Evolutionary conservation across 139 green algal species (phyloP), one percentile per base, ranked within the genome.

Genomic region (Diplosphaera chodatii): DNA sequence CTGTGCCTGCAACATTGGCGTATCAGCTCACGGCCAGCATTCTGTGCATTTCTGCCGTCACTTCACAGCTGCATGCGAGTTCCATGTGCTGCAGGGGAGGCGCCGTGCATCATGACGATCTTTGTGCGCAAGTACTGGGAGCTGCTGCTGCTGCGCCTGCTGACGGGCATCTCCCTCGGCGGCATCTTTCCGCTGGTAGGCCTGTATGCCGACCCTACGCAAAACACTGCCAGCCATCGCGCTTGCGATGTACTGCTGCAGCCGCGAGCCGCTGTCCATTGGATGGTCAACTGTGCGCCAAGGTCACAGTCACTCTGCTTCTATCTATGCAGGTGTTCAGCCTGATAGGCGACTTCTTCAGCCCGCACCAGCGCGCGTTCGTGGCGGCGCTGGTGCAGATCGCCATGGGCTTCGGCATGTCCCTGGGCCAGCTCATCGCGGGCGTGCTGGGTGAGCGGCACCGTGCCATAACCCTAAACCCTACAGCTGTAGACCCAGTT

Each of bases 151-250:
- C 75, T 96, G 56, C 81, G 92, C 15, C 69, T 88, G 56, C 70
- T 96, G 55, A 97, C 92, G 0, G 91, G 92, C 40, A 84, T 97
- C 55, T 80, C 78, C 18, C 77, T 97, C 18, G 92, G 92, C 28
- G 92, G 84, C 20, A 74, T 75, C 55, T 83, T 96, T 25, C 92
- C 92, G 0, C 70, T 97, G 23, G 70, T 95, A n/a, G 6, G 37
- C 37, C n/a, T n/a, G n/a, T n/a, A n/a, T n/a, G n/a, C n/a, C n/a
- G n/a, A n/a, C n/a, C n/a, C n/a, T n/a, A n/a, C n/a, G n/a, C n/a
- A n/a, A n/a, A n/a, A n/a, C n/a, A n/a, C n/a, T n/a, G n/a, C n/a
- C n/a, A n/a, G n/a, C n/a, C n/a, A n/a, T n/a, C n/a, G n/a, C n/a
- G n/a, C n/a, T n/a, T n/a, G n/a, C n/a, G n/a, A n/a, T n/a, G n/a